Evolutionary conservation across 2,329 filamentous ascomycete genomes (phyloP).

Genomic region (Pseudogymnoascus destructans): DNA sequence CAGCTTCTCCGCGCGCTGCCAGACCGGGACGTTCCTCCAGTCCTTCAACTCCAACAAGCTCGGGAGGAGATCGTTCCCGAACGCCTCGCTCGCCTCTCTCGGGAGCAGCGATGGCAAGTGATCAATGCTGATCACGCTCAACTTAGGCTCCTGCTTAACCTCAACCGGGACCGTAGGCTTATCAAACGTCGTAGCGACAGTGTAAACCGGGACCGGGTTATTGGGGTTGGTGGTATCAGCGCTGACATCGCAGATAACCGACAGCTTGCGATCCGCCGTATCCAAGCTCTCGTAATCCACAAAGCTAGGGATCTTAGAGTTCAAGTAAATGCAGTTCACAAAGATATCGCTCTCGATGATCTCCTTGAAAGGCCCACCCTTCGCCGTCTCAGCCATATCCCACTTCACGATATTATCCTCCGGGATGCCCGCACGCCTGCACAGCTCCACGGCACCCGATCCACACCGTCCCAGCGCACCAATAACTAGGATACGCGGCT

Average conservation of each 20-base stretch:
- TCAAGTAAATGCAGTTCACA: slow-evolving; percentile 84
- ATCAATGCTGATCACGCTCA: slow-evolving; percentile 80
- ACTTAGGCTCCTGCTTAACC: slow-evolving; percentile 37
- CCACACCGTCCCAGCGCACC: slow-evolving; percentile 77
- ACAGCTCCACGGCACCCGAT: slow-evolving; percentile 69
- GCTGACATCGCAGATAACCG: slow-evolving; percentile 67
- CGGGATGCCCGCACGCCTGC: slow-evolving; percentile 58
- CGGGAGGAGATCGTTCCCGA: slow-evolving; percentile 65
- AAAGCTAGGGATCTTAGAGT: slow-evolving; percentile 66
- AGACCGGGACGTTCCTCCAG: slow-evolving; percentile 60
- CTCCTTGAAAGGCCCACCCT: slow-evolving; percentile 61
- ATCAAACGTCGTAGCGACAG: slow-evolving; percentile 72
- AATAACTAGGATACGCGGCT: slow-evolving; percentile 69
- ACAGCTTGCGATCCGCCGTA: slow-evolving; percentile 55
- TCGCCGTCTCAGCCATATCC: slow-evolving; percentile 67
- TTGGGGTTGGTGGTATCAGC: slow-evolving; percentile 63
- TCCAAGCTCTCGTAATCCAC: slow-evolving; percentile 59
- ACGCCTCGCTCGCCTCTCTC: slow-evolving; percentile 75
- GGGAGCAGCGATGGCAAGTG: slow-evolving; percentile 75
- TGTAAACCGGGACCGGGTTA: slow-evolving; percentile 63
- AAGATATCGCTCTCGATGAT: slow-evolving; percentile 66
- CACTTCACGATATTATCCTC: slow-evolving; percentile 52
- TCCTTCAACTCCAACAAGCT: slow-evolving; percentile 67
- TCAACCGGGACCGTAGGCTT: slow-evolving; percentile 72
- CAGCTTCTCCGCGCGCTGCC: slow-evolving; percentile 70